Conservation (phyloP, 75 land plant genomes). For the Sequoiadendron giganteum region DNA sequence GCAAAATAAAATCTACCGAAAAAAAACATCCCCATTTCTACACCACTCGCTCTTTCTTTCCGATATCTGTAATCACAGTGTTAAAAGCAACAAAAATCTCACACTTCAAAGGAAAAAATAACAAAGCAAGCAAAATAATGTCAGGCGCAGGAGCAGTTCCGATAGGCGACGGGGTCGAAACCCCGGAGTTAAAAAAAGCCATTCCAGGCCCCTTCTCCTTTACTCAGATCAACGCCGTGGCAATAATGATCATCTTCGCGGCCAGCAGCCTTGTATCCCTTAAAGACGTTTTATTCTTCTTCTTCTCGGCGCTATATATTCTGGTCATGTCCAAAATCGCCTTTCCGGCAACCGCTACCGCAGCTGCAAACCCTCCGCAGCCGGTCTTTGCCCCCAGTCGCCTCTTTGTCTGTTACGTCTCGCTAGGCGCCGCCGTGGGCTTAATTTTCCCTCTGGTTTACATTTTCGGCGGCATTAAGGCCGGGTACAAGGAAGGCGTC, state of each 20-base stretch:
- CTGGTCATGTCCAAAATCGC: conserved; percentile 43
- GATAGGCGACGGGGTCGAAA: not conserved
- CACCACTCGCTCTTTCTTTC: too few species aligned
- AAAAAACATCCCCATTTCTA: too few species aligned
- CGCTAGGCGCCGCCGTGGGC: conserved; percentile 51
- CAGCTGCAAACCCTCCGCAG: not conserved
- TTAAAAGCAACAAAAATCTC: conserved; percentile 48
- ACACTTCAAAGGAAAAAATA: too few species aligned
- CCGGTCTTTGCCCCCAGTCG: conserved; percentile 25
- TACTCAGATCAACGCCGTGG: conserved; percentile 52
- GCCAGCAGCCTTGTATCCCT: conserved; percentile 53
- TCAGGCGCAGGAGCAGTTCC: conserved; percentile 7
- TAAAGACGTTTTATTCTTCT: conserved; percentile 46
- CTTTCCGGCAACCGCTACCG: conserved; percentile 30
- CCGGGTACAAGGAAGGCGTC: conserved; percentile 51
- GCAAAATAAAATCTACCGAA: too few species aligned
- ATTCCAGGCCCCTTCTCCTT: conserved; percentile 15
- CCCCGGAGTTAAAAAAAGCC: not conserved
- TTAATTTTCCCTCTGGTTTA: conserved; percentile 63
- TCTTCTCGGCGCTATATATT: conserved; percentile 60
- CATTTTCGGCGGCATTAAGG: conserved; percentile 48
- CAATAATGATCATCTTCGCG: conserved; percentile 37
- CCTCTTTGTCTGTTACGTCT: conserved; percentile 32
- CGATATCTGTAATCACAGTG: too few species aligned
- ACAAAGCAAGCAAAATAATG: not conserved